Evolutionary conservation across 2,329 filamentous ascomycete genomes (phyloP).

Genomic region (Botrytis galanthina): DNA sequence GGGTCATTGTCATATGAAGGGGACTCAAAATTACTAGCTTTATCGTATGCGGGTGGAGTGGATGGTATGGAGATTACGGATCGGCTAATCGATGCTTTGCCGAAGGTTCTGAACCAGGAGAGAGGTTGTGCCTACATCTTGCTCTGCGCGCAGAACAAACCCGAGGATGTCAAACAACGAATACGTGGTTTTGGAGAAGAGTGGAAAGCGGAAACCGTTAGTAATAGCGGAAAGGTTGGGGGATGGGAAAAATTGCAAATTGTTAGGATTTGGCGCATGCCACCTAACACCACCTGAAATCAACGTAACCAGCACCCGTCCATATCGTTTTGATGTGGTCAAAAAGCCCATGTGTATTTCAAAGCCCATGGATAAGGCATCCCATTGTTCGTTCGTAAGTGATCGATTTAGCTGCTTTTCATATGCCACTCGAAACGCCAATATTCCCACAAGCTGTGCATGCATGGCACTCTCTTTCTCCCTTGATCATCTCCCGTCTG

Average conservation of each 20-base stretch:
- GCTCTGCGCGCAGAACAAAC: slow-evolving; percentile 87
- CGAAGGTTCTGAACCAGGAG: slow-evolving; percentile 56
- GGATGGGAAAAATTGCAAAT: slow-evolving; percentile 95
- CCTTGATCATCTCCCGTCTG: background rate
- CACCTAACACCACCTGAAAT: slow-evolving; percentile 12
- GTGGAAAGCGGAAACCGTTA: slow-evolving; percentile 78
- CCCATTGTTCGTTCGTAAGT: slow-evolving; percentile 16
- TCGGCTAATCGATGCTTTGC: slow-evolving; percentile 68
- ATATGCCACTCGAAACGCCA: slow-evolving; percentile 29
- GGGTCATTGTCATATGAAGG: slow-evolving; percentile 59
- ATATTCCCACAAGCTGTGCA: slow-evolving; percentile 20
- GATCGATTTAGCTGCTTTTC: slow-evolving; percentile 23
- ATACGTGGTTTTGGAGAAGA: slow-evolving; percentile 55
- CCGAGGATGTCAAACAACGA: slow-evolving; percentile 65
- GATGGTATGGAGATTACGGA: slow-evolving; percentile 96
- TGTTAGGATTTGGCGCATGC: slow-evolving; percentile 71
- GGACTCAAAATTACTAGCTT: slow-evolving; percentile 77
- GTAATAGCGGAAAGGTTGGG: slow-evolving; percentile 78
- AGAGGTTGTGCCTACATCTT: slow-evolving; percentile 85
- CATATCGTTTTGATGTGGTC: background rate
- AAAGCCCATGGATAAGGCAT: background rate
- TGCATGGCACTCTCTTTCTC: slow-evolving; percentile 9
- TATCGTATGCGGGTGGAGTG: slow-evolving; percentile 84
- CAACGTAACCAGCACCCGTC: background rate
- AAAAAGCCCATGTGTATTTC: background rate